Percentiles rank a stretch among this genome's conserved stretches.
Evolutionary conservation across 257 asterid genomes (phyloP).

Genomic region (Voacanga thouarsii): DNA sequence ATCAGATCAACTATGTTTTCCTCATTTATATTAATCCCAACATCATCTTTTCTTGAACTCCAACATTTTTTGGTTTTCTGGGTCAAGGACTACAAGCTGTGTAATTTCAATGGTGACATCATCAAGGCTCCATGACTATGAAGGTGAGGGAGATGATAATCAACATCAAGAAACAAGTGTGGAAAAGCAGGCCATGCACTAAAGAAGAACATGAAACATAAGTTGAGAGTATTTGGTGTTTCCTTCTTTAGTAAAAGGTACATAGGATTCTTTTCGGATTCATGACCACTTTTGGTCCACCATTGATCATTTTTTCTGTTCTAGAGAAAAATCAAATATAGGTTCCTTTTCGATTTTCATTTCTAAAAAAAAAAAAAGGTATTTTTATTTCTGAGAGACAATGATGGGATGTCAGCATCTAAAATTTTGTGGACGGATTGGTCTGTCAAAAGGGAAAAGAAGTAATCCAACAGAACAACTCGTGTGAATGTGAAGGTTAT

Average conservation of each 20-base stretch:
- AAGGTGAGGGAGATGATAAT: background rate
- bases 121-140: background rate
- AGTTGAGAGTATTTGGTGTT: background rate
- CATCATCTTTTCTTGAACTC: background rate
- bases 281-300: background rate
- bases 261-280: background rate
- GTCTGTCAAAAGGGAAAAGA: conserved; percentile 4
- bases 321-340: background rate
- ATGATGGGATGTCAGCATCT: conserved; percentile 2
- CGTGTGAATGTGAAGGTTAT: background rate
- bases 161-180: background rate
- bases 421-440: background rate
- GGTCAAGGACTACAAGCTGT: background rate
- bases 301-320: background rate
- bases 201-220: background rate
- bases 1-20: background rate
- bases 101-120: background rate
- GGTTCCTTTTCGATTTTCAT: conserved; percentile 14
- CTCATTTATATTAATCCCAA: background rate
- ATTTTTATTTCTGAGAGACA: background rate
- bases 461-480: background rate
- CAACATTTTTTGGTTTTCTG: background rate
- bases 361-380: background rate
- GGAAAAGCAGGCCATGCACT: conserved; percentile 24
- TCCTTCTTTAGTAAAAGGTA: background rate